phyloP scores from a whole-genome alignment of 1,284 basidiomycete genomes.

The Pulchroboletus neoregius region DNA sequence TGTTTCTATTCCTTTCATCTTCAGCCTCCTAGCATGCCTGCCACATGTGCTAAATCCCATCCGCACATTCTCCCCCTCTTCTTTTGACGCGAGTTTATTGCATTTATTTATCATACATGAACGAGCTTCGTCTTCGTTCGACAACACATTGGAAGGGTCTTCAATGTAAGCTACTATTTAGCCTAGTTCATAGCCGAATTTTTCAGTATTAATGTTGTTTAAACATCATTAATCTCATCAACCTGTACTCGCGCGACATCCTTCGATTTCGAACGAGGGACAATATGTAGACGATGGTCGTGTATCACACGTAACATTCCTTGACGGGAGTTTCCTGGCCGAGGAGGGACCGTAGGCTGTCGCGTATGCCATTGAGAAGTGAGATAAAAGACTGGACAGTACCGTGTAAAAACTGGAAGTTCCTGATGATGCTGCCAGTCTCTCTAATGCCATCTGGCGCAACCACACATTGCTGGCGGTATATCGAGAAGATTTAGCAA shows the following conservation, averaged over 20 bases:
- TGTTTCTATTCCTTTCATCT: conserved; percentile 10
- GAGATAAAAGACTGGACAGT: no score
- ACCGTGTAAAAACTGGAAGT: no score
- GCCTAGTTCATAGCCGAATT: conserved; percentile 21
- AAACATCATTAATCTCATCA: conserved; percentile 32
- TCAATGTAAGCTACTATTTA: conserved; percentile 30
- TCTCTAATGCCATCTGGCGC: no score
- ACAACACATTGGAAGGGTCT: conserved; percentile 25
- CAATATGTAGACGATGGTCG: background rate
- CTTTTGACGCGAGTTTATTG: conserved; percentile 8
- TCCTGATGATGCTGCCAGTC: no score
- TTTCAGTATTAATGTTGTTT: conserved; percentile 34
- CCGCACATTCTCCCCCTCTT: conserved; percentile 7
- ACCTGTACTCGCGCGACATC: conserved; percentile 21
- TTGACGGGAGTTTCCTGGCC: no score
- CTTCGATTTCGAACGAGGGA: background rate
- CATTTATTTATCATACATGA: conserved; percentile 26
- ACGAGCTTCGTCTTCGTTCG: conserved; percentile 24
- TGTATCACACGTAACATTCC: background rate
- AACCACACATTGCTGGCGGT: no score
- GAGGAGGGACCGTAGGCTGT: no score
- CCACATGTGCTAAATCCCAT: conserved; percentile 9
- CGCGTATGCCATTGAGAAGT: no score
- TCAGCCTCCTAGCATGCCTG: conserved; percentile 3
- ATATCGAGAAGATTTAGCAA: no score